Evolutionary conservation across 208 protist genomes (phyloP).

Genomic region (Acanthamoeba royreba): DNA sequence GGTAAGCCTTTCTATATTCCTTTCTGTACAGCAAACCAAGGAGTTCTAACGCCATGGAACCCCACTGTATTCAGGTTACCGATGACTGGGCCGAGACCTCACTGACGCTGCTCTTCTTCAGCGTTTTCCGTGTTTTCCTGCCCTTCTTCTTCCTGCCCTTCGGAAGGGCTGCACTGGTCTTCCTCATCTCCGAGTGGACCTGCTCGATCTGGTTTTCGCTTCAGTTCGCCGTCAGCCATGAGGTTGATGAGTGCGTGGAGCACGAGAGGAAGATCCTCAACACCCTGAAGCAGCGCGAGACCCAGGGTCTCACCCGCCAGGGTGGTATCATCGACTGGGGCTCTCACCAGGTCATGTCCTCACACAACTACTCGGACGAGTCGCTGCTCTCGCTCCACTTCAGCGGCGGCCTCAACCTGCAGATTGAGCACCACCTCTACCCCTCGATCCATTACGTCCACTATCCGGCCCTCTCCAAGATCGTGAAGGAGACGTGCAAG

Average conservation of each 20-base stretch:
- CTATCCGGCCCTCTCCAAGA: slow-evolving; percentile 52
- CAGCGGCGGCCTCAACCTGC: slow-evolving; percentile 65
- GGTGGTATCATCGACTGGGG: slow-evolving; percentile 53
- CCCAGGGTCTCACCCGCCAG: neutral
- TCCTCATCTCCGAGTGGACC: slow-evolving; percentile 41
- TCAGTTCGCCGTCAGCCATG: slow-evolving; percentile 66
- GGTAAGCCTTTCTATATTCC: neutral
- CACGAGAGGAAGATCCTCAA: neutral
- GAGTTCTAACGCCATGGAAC: too few species aligned
- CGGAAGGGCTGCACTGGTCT: neutral
- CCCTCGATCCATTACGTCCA: slow-evolving; percentile 61
- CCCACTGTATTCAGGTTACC: too few species aligned
- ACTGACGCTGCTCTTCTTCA: slow-evolving; percentile 50
- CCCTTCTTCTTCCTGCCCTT: slow-evolving; percentile 58
- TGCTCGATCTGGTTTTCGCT: slow-evolving; percentile 47
- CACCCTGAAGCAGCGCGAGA: neutral
- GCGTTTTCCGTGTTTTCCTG: slow-evolving; percentile 34
- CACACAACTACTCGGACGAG: slow-evolving; percentile 47
- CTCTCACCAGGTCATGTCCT: slow-evolving; percentile 53
- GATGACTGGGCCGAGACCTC: neutral
- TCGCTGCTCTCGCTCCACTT: slow-evolving; percentile 49
- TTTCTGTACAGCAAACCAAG: too few species aligned
- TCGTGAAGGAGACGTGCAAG: slow-evolving; percentile 57
- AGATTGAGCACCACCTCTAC: slow-evolving; percentile 68
- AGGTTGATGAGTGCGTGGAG: slow-evolving; percentile 49